These are phyloP conservation scores for Coniochaeta hoffmannii DNA, from an alignment of 2,329 filamentous ascomycete species.

Conservation along the genomic window DNA sequence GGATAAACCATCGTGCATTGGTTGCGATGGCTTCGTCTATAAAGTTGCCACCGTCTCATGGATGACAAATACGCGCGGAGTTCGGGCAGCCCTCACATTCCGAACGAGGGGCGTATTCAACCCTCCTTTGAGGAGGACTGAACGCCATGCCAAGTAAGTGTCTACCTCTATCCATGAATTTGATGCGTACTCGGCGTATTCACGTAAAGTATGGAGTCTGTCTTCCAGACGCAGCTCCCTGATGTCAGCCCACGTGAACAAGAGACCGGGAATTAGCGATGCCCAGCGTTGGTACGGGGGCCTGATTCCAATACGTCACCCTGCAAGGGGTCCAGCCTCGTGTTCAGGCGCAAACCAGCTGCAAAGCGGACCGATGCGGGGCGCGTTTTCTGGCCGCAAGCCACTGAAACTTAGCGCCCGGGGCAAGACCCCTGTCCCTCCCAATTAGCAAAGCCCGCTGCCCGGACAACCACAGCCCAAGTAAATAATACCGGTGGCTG, in stretches of 20 bases:
- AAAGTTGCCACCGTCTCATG: too few relatives aligned
- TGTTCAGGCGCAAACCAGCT: slow-evolving; percentile 1
- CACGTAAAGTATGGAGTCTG: neutral
- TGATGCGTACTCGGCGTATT: neutral
- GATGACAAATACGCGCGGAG: slow-evolving; percentile 1
- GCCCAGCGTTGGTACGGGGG: neutral
- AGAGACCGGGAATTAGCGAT: neutral
- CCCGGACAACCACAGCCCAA: slow-evolving; percentile 16
- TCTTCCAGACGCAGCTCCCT: too few relatives aligned
- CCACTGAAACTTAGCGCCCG: slow-evolving; percentile 2
- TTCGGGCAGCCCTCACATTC: too few relatives aligned
- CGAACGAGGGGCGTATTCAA: too few relatives aligned
- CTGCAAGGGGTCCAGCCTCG: neutral
- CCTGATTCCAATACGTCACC: slow-evolving; percentile 1
- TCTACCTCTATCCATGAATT: too few relatives aligned
- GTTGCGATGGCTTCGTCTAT: neutral
- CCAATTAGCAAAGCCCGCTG: slow-evolving; percentile 6
- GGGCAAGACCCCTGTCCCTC: slow-evolving; percentile 2
- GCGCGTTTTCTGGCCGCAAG: neutral
- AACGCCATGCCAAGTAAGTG: too few relatives aligned
- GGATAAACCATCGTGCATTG: neutral
- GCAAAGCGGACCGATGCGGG: neutral
- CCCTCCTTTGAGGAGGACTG: too few relatives aligned
- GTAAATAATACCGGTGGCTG: slow-evolving; percentile 21
- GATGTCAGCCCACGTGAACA: neutral